Evolutionary conservation across 257 asterid species (phyloP), one percentile per base, ranked within the genome.

Genomic region (Thymus mandschuricus): DNA sequence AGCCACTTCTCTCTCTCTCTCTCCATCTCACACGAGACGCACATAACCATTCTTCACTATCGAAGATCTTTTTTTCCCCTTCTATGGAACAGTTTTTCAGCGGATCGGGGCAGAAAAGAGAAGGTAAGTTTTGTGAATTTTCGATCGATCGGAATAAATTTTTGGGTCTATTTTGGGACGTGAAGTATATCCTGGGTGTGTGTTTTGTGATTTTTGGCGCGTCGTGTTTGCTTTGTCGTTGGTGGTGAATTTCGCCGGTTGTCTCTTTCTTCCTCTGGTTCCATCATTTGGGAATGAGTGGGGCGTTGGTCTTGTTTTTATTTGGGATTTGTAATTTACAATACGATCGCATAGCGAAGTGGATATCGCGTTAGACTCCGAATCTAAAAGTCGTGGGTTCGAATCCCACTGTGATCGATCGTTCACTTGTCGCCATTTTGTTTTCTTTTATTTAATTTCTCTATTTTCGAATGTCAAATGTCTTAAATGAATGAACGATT

Each of bases 331-430:
- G 10, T 13, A 33, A 31, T 21, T 0, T 0, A 0, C 1, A 3
- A 46, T 21, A 31, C 2, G 97, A 73, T 92, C 92, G 74, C 97
- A 86, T 90, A 92, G 96, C 97, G 93, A 78, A 90, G 96, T 88
- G 98, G 98, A 92, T 90, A 92, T 81, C 93, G 97, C 95, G 92
- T 92, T 90, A 88, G 96, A 92, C 85, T 92, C 94, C 96, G 96
- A 38, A 92, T 92, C 97, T 90, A 86, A 90, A 90, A 92, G 96
- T 83, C 93, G 98, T 92, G 97, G 98, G 98, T 92, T 92, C 98
- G 85, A 88, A 72, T 88, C 96, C 98, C 97, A 90, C 93, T 86
- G 92, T 58, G 98, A 85, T 88, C 96, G 73, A 3, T 44, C 0
- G n/a, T 3, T 1, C 9, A 30, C 3, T 11, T 29, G 13, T 3